Percentiles rank a stretch among this genome's conserved stretches.
phyloP scores from a whole-genome alignment of 1,139 yeast genomes.

The Protomyces inouyei region DNA sequence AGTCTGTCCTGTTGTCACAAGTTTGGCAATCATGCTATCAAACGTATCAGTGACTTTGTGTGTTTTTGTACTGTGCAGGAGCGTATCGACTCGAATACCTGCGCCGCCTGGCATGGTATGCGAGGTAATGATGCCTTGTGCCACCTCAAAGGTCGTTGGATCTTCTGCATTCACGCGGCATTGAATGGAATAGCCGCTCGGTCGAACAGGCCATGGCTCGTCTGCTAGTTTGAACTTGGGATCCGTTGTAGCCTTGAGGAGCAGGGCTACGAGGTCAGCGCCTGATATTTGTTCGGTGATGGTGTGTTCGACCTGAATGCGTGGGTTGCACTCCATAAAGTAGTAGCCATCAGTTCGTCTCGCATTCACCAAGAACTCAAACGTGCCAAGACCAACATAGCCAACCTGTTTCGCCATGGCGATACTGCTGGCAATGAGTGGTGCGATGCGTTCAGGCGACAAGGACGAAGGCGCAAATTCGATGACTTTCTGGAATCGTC shows the following conservation, averaged over 20 bases:
- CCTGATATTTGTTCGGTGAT: conserved; percentile 95
- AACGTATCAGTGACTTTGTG: conserved; percentile 94
- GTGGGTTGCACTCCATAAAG: conserved; percentile 91
- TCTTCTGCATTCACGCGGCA: conserved; percentile 99
- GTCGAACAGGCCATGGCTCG: conserved; percentile 68
- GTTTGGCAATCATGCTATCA: conserved; percentile 93
- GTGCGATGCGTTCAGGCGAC: conserved; percentile 64
- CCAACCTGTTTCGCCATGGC: conserved; percentile 68
- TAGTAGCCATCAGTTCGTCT: conserved; percentile 79
- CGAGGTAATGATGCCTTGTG: conserved; percentile 96
- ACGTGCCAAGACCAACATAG: conserved; percentile 95
- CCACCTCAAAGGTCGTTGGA: conserved; percentile 96
- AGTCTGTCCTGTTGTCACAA: conserved; percentile 8
- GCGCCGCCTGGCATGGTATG: conserved; percentile 99
- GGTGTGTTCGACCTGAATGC: conserved; percentile 97
- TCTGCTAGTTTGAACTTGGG: conserved; percentile 69
- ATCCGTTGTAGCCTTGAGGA: conserved; percentile 47
- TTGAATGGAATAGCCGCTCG: conserved; percentile 97
- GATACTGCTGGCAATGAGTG: conserved; percentile 80
- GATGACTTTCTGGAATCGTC: conserved; percentile 91
- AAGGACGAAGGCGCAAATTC: conserved; percentile 73
- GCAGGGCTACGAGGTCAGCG: conserved; percentile 92
- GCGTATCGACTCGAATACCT: conserved; percentile 97
- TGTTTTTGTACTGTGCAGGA: conserved; percentile 93
- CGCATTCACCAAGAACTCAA: conserved; percentile 81